Percentiles rank a stretch among this genome's conserved stretches.
These are phyloP conservation scores for Sutorius australiensis DNA, from an alignment of 768 basidiomycete species.

Conservation along the genomic window DNA sequence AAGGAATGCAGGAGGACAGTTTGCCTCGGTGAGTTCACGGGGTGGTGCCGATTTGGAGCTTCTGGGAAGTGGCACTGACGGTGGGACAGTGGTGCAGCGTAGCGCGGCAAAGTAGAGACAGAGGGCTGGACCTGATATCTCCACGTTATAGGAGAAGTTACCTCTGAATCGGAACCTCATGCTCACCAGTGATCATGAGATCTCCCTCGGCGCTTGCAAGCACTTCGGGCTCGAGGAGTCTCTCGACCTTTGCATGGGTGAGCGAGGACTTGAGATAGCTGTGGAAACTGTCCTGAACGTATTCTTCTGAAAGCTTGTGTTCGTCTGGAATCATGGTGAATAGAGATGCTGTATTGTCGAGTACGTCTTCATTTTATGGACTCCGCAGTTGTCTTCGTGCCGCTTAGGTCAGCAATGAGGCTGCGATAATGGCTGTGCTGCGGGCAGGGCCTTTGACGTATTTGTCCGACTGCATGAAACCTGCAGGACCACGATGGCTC, in stretches of 20 bases:
- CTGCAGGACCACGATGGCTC: not conserved
- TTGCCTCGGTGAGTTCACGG: slow-evolving; percentile 56
- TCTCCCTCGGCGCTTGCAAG: slow-evolving; percentile 77
- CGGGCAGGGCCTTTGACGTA: slow-evolving; percentile 11
- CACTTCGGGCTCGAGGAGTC: slow-evolving; percentile 65
- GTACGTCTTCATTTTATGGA: not conserved
- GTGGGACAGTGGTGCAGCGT: slow-evolving; percentile 68
- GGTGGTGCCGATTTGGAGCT: slow-evolving; percentile 44
- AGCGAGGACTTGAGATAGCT: slow-evolving; percentile 77
- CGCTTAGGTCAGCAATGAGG: not conserved
- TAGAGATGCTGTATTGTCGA: not conserved
- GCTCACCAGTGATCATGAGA: slow-evolving; percentile 78
- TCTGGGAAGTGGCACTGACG: slow-evolving; percentile 76
- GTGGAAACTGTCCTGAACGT: slow-evolving; percentile 77
- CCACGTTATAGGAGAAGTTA: not conserved
- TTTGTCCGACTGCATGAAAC: not conserved
- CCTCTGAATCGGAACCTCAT: not conserved
- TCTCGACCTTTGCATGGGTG: slow-evolving; percentile 72
- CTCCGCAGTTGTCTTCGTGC: not conserved
- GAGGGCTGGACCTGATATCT: slow-evolving; percentile 61
- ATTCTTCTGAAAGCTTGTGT: slow-evolving; percentile 53
- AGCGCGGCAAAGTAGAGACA: slow-evolving; percentile 85
- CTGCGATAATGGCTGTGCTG: slow-evolving; percentile 3
- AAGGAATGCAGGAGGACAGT: slow-evolving; percentile 67
- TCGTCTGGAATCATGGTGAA: slow-evolving; percentile 21